phyloP scores from a whole-genome alignment of 2,329 filamentous ascomycete species.

The Ceratocystis albifundus region DNA sequence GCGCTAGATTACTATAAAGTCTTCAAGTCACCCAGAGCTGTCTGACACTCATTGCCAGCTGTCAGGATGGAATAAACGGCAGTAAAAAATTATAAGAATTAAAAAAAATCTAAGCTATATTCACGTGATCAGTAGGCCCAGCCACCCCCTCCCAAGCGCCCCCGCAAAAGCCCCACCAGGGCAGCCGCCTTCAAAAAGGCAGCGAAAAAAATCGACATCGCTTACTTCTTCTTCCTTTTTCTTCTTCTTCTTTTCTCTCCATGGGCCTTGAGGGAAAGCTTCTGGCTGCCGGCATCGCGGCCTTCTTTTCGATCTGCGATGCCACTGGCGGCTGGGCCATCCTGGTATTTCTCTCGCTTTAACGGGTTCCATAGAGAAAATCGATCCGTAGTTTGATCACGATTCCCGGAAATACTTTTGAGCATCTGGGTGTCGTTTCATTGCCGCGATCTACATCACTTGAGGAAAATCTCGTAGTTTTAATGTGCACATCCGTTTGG shows the following conservation, averaged over 20 bases:
- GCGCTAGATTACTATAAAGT: constrained; percentile 18
- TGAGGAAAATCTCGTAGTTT: background rate
- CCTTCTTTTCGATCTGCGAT: constrained; percentile 27
- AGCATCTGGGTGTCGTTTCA: constrained; percentile 46
- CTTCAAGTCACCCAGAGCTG: constrained; percentile 5
- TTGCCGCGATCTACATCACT: constrained; percentile 45
- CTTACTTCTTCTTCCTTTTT: constrained; percentile 28
- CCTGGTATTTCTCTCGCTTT: constrained; percentile 27
- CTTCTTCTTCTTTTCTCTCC: constrained; percentile 30
- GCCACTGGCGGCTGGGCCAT: constrained; percentile 27
- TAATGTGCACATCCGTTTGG: background rate
- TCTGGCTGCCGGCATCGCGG: constrained; percentile 16
- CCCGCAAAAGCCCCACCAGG: constrained; percentile 6
- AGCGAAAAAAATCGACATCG: background rate
- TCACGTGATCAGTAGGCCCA: background rate
- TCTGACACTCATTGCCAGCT: background rate
- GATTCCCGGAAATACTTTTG: constrained; percentile 33
- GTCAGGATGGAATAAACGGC: background rate
- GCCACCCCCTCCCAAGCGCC: background rate
- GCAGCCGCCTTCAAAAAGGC: constrained; percentile 7
- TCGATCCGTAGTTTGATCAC: constrained; percentile 41
- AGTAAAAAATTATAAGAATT: background rate
- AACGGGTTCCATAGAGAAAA: constrained; percentile 21
- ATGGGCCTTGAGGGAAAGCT: constrained; percentile 9
- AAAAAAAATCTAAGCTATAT: background rate